A percentile compares a stretch with the other conserved stretches of the same genome.
These are phyloP conservation scores for Neurospora pannonica DNA, from an alignment of 495 filamentous ascomycete genomes.

Conservation along the genomic window DNA sequence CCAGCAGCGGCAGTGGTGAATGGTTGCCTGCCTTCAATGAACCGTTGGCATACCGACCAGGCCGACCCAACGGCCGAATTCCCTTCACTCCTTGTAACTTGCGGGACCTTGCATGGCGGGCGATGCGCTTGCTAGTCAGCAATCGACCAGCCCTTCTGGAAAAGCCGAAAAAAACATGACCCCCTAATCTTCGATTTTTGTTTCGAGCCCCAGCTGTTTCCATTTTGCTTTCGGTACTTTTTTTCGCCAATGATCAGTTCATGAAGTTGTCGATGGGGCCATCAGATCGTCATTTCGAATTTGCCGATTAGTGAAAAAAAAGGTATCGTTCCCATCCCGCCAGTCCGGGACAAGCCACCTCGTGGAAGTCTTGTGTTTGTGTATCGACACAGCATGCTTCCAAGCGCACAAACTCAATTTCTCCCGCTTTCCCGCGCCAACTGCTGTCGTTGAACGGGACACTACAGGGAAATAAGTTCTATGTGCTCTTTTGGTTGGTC, in stretches of 20 bases:
- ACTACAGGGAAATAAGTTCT: background rate
- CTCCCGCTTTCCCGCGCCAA: background rate
- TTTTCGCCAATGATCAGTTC: background rate
- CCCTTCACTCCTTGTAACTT: background rate
- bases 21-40: background rate
- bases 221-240: background rate
- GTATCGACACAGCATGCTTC: background rate
- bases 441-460: background rate
- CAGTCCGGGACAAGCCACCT: background rate
- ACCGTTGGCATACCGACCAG: background rate
- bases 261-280: background rate
- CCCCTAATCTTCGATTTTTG: background rate
- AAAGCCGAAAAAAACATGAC: background rate
- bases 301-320: background rate
- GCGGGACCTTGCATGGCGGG: background rate
- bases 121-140: background rate
- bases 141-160: background rate
- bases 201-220: background rate
- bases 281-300: background rate
- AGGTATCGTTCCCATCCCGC: background rate
- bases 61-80: background rate
- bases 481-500: background rate
- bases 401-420: background rate
- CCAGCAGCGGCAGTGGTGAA: background rate
- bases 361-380: background rate